Evolutionary conservation across 129 eudicot species (phyloP).

Genomic region (Saussurea involucrata): DNA sequence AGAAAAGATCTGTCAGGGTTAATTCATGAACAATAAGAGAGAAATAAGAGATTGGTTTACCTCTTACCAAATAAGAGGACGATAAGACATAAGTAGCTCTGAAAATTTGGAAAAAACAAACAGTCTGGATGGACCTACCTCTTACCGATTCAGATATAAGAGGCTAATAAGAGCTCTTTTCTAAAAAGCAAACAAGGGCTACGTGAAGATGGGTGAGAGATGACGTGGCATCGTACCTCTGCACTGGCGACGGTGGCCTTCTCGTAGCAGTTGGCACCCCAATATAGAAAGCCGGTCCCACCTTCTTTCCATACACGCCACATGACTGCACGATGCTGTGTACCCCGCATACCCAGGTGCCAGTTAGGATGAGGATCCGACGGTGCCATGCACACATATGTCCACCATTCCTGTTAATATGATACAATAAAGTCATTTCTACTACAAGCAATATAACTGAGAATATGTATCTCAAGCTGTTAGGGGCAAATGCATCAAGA

Average conservation of each 20-base stretch:
- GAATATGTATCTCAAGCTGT: conserved; percentile 6
- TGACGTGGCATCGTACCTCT: conserved; percentile 44
- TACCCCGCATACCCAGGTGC: conserved; percentile 99
- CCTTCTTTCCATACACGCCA: conserved; percentile 99
- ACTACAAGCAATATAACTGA: not conserved
- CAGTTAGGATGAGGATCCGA: conserved; percentile 99
- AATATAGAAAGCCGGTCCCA: conserved; percentile 92
- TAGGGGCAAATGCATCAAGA: not conserved
- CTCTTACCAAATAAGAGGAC: no score
- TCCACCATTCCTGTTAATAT: conserved; percentile 92
- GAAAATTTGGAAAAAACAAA: no score
- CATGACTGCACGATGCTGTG: conserved; percentile 99
- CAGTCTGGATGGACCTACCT: no score
- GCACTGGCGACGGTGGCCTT: conserved; percentile 92
- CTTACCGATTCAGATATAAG: no score
- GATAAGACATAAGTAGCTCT: no score
- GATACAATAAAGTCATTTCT: not conserved
- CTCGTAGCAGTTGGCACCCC: conserved; percentile 99
- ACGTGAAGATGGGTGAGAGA: not conserved
- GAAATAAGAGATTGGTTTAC: no score
- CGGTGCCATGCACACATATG: conserved; percentile 97
- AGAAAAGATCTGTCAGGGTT: no score
- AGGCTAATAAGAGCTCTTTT: no score
- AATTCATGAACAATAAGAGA: no score
- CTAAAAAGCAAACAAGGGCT: no score